Evolutionary conservation across 306 rosid genomes (phyloP), one percentile per base, ranked within the genome.

Genomic region (Corylus americana): DNA sequence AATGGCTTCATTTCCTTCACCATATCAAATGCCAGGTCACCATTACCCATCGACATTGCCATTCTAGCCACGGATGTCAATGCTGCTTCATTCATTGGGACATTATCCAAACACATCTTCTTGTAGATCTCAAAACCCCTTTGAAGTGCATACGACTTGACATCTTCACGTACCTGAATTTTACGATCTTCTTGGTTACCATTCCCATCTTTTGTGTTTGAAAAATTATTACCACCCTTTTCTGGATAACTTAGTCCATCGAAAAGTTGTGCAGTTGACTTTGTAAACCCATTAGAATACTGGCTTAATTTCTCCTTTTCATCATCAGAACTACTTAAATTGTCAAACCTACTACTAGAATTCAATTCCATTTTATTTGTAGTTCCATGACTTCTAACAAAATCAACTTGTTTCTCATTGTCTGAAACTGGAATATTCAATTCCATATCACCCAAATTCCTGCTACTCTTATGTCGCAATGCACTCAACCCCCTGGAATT

Each of bases 41-140:
- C 98, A 72, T 92, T 88, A 31, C 91, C 91, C 87, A 88, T 87
- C 51, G 98, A 86, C 98, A 92, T 90, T 66, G 98, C 98, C 97
- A 92, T 92, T 85, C 97, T 85, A 78, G 97, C 98, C 81, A 95
- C 88, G 58, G 98, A 89, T 59, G 98, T 95, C 83, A 95, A 85
- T n/a, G 96, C 91, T 1, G 98, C 97, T 81, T 95, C 98, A 81
- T 92, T 95, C 94, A 92, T 86, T 8, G 81, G 76, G 57, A 91
- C 84, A 71, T 90, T 83, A 78, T 85, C 88, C 55, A 12, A 5
- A 61, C 88, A 53, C 98, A 91, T 95, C 79, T 79, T 86, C 86
- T 91, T 88, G 70, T 88, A 95, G 59, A 92, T 85, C 83, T 95
- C 96, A 70, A 90, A 86, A 71, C 98, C 98, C 63, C 85, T 91